These are phyloP conservation scores for Trametes cinnabarina DNA, from an alignment of 768 basidiomycete species.

Conservation along the genomic window DNA sequence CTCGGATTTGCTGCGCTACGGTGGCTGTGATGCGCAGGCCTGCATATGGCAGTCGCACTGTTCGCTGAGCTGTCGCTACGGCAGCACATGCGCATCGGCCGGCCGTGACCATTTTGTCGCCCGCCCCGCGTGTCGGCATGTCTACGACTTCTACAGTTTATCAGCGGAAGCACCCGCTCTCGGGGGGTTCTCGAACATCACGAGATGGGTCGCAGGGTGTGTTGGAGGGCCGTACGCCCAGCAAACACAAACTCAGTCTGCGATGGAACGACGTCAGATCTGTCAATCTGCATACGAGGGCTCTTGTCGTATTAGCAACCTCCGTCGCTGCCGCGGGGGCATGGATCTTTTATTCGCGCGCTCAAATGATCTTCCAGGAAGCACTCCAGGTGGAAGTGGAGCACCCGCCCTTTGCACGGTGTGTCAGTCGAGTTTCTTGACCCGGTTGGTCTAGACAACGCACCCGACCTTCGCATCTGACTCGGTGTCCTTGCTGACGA, in stretches of 20 bases:
- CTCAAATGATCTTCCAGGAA: not conserved
- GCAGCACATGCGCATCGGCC: not conserved
- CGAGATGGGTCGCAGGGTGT: too few species aligned
- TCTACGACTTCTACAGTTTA: not conserved
- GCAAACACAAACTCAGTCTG: not conserved
- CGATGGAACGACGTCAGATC: not conserved
- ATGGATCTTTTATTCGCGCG: not conserved
- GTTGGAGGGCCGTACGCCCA: not conserved
- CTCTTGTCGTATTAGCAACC: not conserved
- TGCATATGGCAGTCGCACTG: slow-evolving; percentile 1
- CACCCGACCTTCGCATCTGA: not conserved
- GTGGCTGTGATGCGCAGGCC: slow-evolving; percentile 4
- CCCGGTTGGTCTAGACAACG: not conserved
- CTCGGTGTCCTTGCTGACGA: not conserved
- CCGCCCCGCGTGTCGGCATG: not conserved
- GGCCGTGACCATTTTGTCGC: not conserved
- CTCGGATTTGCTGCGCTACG: slow-evolving; percentile 1
- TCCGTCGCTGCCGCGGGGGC: not conserved
- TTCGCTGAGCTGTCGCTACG: slow-evolving; percentile 3
- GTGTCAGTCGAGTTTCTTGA: not conserved
- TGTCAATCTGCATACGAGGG: slow-evolving; percentile 2
- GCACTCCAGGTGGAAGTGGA: slow-evolving; percentile 7
- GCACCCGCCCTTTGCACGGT: not conserved
- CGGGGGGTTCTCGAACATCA: slow-evolving; percentile 3
- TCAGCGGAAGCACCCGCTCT: not conserved